phyloP scores from a whole-genome alignment of 1,284 basidiomycete genomes.

The Agaricales sp. region DNA sequence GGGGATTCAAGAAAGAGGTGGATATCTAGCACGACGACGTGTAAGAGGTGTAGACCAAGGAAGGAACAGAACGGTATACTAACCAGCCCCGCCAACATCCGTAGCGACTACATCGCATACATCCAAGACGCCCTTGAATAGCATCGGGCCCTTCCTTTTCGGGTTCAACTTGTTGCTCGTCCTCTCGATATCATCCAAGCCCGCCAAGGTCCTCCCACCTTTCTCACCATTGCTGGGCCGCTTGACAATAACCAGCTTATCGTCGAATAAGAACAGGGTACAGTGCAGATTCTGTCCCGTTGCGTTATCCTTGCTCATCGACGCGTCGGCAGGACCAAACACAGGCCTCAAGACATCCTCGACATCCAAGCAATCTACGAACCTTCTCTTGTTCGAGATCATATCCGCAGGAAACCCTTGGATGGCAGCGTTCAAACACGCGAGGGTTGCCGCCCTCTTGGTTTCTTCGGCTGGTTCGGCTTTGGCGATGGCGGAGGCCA shows the following conservation, averaged over 20 bases:
- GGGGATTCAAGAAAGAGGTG: slow-evolving; percentile 77
- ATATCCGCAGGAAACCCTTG: slow-evolving; percentile 87
- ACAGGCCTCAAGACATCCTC: slow-evolving; percentile 67
- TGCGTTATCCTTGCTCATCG: slow-evolving; percentile 27
- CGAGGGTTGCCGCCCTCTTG: slow-evolving; percentile 81
- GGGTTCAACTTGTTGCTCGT: slow-evolving; percentile 53
- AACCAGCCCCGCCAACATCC: slow-evolving; percentile 79
- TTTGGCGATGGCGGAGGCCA: slow-evolving; percentile 84
- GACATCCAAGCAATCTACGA: slow-evolving; percentile 91
- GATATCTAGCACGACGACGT: slow-evolving; percentile 45
- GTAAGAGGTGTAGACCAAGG: slow-evolving; percentile 6
- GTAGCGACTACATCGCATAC: slow-evolving; percentile 77
- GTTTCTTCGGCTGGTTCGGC: slow-evolving; percentile 93
- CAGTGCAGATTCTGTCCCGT: slow-evolving; percentile 55
- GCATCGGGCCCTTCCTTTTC: slow-evolving; percentile 73
- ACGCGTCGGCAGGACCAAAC: slow-evolving; percentile 24
- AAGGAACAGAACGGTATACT: slow-evolving; percentile 16
- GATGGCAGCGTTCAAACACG: slow-evolving; percentile 77
- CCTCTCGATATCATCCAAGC: slow-evolving; percentile 79
- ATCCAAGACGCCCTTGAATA: slow-evolving; percentile 81
- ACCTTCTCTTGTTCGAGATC: slow-evolving; percentile 79
- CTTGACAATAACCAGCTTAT: slow-evolving; percentile 89
- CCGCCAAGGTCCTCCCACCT: slow-evolving; percentile 65
- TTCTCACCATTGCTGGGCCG: slow-evolving; percentile 67
- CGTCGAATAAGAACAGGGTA: slow-evolving; percentile 91